Base-by-base conservation (phyloP, 352 stramenopile species). In the Globisporangium takayamanum region DNA sequence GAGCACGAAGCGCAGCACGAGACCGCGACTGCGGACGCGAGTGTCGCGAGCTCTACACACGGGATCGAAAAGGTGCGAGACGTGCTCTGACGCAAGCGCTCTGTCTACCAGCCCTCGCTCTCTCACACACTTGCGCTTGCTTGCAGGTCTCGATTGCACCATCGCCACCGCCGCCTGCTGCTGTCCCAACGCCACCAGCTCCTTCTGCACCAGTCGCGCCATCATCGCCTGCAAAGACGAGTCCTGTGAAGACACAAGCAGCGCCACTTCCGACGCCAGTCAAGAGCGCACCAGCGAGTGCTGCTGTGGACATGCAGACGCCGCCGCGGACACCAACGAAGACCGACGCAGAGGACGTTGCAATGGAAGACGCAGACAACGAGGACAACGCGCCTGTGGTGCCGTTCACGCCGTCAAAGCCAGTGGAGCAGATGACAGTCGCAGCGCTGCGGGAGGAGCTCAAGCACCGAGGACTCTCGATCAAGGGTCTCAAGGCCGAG, bases 401-500 rank as follows among this genome's bases (percentile, higher is more conserved):
- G 56, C 68, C 73, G 25, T 86, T 76, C 60, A 87, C 72, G 26
- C 82, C 79, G 39, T 80, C 74, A 20, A 90, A 92, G 59, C 79
- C 81, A 14, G 84, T 93, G 54, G 70, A 79, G 12, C 76, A 91
- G 62, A 84, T 92, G 66, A 94, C 84, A 5, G 84, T 94, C 50
- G 70, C 57, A 16, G 67, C 78, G 14, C 66, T 94, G 50, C 76
- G 80, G 26, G 76, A 92, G 50, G 75, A 88, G 11, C 66, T 94
- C 22, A 94, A 94, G 63, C 73, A 82, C 18, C 78, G 83, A 25
- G 81, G 78, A 1, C 51, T 94, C 36, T 73, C 82, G 39, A 94
- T 84, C 44, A 91, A 90, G 66, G 84, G 84, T 6, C 71, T 94
- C 37, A 94, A 94, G 66, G 84, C 83, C 15, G 84, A 94, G 53